phyloP scores from a whole-genome alignment of 805 yeast species.

The Zygoascus tannicola region DNA sequence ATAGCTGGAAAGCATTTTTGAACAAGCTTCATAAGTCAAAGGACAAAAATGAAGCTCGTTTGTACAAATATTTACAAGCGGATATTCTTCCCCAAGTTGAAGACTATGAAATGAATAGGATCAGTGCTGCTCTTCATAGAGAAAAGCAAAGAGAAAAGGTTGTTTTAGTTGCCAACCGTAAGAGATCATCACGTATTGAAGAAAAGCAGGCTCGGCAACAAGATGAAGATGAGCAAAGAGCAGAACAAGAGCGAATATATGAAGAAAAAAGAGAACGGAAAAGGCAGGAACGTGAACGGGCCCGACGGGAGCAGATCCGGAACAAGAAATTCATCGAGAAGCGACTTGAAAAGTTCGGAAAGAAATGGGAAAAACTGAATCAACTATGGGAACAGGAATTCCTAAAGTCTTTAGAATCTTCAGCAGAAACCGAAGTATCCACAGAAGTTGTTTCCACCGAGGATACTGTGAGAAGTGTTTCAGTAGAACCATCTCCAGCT shows the following conservation, averaged over 20 bases:
- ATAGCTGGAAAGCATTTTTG: constrained; percentile 22
- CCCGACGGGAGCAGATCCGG: background rate
- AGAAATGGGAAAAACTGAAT: background rate
- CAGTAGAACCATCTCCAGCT: background rate
- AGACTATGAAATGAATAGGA: constrained; percentile 21
- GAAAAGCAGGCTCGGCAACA: constrained; percentile 16
- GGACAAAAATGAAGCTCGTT: constrained; percentile 14
- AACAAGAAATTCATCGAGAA: constrained; percentile 3
- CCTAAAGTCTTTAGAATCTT: background rate
- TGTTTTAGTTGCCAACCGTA: constrained; percentile 24
- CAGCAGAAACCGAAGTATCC: background rate
- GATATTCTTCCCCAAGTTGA: constrained; percentile 25
- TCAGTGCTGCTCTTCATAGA: constrained; percentile 19
- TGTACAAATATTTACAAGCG: constrained; percentile 15
- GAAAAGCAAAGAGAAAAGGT: constrained; percentile 20
- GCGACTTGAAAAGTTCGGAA: background rate
- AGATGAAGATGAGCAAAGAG: constrained; percentile 19
- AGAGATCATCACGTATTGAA: constrained; percentile 28
- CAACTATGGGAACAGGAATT: background rate
- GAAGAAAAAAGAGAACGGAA: constrained; percentile 9
- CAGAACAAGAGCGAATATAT: constrained; percentile 9
- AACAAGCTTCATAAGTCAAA: constrained; percentile 14
- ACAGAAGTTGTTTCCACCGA: background rate
- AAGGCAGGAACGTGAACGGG: background rate
- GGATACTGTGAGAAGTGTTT: background rate